Base-by-base conservation (phyloP, 805 yeast genomes). In the Metschnikowia picachoensis region DNA sequence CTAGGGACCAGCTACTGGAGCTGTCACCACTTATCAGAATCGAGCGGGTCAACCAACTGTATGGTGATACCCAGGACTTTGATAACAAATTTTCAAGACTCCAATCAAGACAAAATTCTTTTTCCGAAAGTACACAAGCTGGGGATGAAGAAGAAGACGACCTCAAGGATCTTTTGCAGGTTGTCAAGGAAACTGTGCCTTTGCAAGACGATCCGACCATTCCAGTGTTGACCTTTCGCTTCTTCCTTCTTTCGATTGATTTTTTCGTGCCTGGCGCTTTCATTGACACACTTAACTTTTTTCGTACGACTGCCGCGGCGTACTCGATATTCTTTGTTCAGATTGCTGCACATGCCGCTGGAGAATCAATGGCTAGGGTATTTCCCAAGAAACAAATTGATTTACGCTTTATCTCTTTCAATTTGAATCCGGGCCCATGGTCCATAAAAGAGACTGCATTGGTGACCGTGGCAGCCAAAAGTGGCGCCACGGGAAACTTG, bases 371-470 rank as follows among this genome's bases (percentile, higher is more conserved):
- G 39, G 78, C 81, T 0, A 53, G 44, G 17, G 59, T 55, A 0
- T 59, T 78, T 3, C 82, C 82, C 0, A 43, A 54, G 9, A 62
- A 56, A 43, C 47, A 41, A 12, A 46, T 67, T 8, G 43, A 41
- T 5, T 35, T 60, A 6, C 53, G 58, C 6, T 42, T 56, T 7
- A 53, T 58, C 41, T 49, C 50, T 29, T 68, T 75, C 50, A 63
- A 64, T 43, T 30, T 52, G 31, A 77, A 78, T 47, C 82, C 83
- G 0, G 77, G 80, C 2, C 81, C 82, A 0, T 78, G 81, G 81
- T 62, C 78, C 4, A 70, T 78, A 36, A 77, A 77, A 47, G 82
- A 78, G 53, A 70, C 80, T 8, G 74, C 78, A 30, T 46, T 82
- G 65, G 68, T 79, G 32, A 73, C 80, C 8, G 64, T 76, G 29